Evolutionary conservation across 2,329 filamentous ascomycete genomes (phyloP).

Genomic region (Colletotrichum destructivum): DNA sequence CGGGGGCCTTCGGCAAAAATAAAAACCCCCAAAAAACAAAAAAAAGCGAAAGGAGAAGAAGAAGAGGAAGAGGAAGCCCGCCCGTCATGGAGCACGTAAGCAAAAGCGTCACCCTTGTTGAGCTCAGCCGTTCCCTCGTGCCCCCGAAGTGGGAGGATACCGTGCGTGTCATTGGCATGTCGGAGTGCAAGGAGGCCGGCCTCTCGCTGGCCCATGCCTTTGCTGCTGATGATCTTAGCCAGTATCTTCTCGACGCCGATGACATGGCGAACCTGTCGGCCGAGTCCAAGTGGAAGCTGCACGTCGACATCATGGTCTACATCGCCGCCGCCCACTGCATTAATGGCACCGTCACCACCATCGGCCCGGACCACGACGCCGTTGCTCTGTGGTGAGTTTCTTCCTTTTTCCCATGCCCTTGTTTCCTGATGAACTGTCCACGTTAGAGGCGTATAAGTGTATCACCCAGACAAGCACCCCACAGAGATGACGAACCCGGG

Average conservation of each 20-base stretch:
- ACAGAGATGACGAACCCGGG: conserved; percentile 12
- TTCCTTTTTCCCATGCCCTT: background rate
- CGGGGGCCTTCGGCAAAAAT: conserved; percentile 10
- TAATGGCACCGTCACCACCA: conserved; percentile 80
- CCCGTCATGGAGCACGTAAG: conserved; percentile 52
- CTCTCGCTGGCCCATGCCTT: conserved; percentile 84
- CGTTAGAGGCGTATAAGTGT: no score
- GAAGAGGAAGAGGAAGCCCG: background rate
- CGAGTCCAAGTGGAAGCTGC: conserved; percentile 81
- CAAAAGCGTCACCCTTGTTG: conserved; percentile 41
- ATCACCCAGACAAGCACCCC: background rate
- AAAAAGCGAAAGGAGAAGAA: no score
- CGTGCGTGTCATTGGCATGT: conserved; percentile 74
- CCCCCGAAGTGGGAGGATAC: conserved; percentile 67
- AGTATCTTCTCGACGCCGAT: conserved; percentile 82
- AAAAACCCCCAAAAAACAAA: no score
- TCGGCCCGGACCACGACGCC: conserved; percentile 82
- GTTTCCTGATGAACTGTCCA: background rate
- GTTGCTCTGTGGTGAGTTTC: conserved; percentile 82
- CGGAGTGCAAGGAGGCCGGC: conserved; percentile 80
- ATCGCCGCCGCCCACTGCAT: conserved; percentile 82
- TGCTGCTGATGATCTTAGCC: conserved; percentile 79
- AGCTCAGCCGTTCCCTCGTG: conserved; percentile 61
- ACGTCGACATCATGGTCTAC: conserved; percentile 84
- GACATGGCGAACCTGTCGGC: conserved; percentile 75